These are phyloP conservation scores for Fusarium gaditjirri DNA, from an alignment of 2,329 filamentous ascomycete species.

Conservation along the genomic window DNA sequence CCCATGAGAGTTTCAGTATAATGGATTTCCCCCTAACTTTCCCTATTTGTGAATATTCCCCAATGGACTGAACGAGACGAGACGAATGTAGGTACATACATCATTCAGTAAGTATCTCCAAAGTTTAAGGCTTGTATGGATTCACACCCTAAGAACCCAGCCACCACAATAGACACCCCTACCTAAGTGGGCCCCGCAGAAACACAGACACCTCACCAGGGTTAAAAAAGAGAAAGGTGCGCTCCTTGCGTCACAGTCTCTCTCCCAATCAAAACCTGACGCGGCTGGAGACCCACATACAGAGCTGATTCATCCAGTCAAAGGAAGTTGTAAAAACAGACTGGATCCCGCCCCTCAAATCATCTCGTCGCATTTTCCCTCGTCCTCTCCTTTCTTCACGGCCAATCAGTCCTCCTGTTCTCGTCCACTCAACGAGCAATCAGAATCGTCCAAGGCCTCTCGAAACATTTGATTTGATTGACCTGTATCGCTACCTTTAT, in stretches of 20 bases:
- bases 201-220: slow-evolving; percentile 3
- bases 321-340: slow-evolving; percentile 55
- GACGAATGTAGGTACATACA: neutral
- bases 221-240: slow-evolving; percentile 6
- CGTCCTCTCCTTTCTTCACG: slow-evolving; percentile 56
- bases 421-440: slow-evolving; percentile 52
- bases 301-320: slow-evolving; percentile 62
- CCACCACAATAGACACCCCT: neutral
- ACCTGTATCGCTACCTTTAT: slow-evolving; percentile 30
- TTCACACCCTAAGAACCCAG: slow-evolving; percentile 1
- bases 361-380: slow-evolving; percentile 59
- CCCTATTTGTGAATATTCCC: neutral
- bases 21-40: neutral
- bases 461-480: slow-evolving; percentile 42
- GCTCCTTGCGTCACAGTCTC: slow-evolving; percentile 45
- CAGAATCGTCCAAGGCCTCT: slow-evolving; percentile 46
- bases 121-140: neutral
- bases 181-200: neutral
- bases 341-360: slow-evolving; percentile 62
- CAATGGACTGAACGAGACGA: neutral
- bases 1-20: neutral
- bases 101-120: neutral
- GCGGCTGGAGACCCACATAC: slow-evolving; percentile 49
- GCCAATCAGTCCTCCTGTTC: slow-evolving; percentile 58
- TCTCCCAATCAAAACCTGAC: slow-evolving; percentile 47